Conservation (phyloP, 2,329 filamentous ascomycete genomes). For the Phoma sp. region DNA sequence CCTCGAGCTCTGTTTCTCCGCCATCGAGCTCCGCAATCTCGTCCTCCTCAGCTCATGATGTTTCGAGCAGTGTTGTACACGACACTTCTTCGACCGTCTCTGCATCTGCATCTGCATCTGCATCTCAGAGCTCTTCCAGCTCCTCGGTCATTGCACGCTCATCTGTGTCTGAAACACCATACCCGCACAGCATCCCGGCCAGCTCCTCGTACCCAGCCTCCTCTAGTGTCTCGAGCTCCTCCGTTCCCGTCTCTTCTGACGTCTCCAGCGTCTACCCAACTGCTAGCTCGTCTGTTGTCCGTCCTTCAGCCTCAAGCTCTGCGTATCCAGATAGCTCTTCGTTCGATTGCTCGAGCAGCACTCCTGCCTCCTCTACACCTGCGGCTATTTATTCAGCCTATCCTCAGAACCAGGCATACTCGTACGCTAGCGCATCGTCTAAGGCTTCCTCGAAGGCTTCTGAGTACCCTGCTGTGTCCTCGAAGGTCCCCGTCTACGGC, state of each 20-base stretch:
- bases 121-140: neutral
- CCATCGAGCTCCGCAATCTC: slow-evolving; percentile 2
- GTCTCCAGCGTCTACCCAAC: neutral
- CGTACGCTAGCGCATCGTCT: neutral
- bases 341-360: slow-evolving; percentile 10
- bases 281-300: neutral
- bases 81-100: neutral
- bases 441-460: neutral
- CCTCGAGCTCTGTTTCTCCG: slow-evolving; percentile 9
- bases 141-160: slow-evolving; percentile 4
- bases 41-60: neutral
- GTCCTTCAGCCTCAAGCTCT: neutral
- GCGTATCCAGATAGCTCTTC: slow-evolving; percentile 5
- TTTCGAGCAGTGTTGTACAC: neutral
- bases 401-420: slow-evolving; percentile 3
- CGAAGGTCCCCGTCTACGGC: neutral
- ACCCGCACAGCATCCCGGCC: neutral
- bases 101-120: slow-evolving; percentile 2
- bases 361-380: slow-evolving; percentile 12
- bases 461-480: neutral
- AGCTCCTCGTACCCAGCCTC: neutral
- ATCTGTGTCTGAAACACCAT: slow-evolving; percentile 3
- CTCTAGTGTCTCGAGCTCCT: neutral
- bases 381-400: slow-evolving; percentile 12
- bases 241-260: neutral